phyloP scores from a whole-genome alignment of 2,329 filamentous ascomycete genomes.

The Alternaria incomplexa region DNA sequence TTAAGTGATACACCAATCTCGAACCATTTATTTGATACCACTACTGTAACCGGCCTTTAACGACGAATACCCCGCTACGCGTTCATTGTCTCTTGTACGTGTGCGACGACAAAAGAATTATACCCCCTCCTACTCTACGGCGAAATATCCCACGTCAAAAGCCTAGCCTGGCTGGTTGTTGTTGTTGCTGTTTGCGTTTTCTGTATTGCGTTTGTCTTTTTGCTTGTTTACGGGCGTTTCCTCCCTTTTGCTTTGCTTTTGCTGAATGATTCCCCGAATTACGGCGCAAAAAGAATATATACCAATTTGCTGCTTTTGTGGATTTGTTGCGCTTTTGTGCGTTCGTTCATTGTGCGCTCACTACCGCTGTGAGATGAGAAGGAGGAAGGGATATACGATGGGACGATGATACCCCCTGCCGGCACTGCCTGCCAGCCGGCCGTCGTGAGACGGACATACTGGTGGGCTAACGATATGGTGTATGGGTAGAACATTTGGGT shows the following conservation, averaged over 20 bases:
- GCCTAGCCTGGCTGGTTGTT: slow-evolving; percentile 40
- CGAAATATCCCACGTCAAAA: slow-evolving; percentile 41
- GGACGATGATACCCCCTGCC: slow-evolving; percentile 22
- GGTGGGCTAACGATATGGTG: slow-evolving; percentile 18
- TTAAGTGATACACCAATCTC: slow-evolving; percentile 61
- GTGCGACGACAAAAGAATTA: slow-evolving; percentile 50
- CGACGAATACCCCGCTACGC: slow-evolving; percentile 46
- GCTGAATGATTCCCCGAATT: slow-evolving; percentile 45
- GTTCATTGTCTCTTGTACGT: slow-evolving; percentile 34
- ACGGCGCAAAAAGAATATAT: slow-evolving; percentile 51
- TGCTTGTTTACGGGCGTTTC: slow-evolving; percentile 21
- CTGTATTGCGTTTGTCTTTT: slow-evolving; percentile 15
- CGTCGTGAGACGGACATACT: slow-evolving; percentile 30
- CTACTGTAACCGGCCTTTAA: slow-evolving; percentile 43
- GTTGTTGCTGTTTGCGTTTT: slow-evolving; percentile 27
- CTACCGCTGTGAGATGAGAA: background rate
- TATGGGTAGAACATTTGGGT: background rate
- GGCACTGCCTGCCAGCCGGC: slow-evolving; percentile 4
- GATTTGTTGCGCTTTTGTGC: slow-evolving; percentile 7
- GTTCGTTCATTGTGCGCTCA: background rate
- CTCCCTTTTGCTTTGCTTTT: slow-evolving; percentile 25
- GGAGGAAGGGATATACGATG: slow-evolving; percentile 6
- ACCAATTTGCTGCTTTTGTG: slow-evolving; percentile 48
- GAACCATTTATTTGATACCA: slow-evolving; percentile 36
- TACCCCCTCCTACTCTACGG: slow-evolving; percentile 45